phyloP scores from a whole-genome alignment of 208 protist genomes.

The Angomonas deanei region DNA sequence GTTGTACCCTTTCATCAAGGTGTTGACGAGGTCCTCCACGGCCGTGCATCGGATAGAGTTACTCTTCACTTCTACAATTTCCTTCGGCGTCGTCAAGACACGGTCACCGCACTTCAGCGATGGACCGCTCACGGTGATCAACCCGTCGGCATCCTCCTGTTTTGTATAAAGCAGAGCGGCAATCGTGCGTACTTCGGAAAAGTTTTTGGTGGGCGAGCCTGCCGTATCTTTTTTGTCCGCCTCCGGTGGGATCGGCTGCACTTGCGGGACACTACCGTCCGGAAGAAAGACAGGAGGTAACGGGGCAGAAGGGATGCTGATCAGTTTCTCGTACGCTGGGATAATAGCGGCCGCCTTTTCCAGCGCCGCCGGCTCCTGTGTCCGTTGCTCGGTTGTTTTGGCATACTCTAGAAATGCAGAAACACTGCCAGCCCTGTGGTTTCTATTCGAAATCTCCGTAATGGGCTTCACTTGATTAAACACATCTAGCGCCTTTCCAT shows the following conservation, averaged over 20 bases:
- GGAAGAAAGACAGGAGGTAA: slow-evolving; percentile 18
- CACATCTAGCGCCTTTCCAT: slow-evolving; percentile 13
- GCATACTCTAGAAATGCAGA: slow-evolving; percentile 36
- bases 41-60: slow-evolving; percentile 18
- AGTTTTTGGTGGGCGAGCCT: too few relatives aligned
- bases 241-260: background rate
- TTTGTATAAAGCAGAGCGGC: background rate
- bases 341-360: slow-evolving; percentile 18
- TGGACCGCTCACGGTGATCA: background rate
- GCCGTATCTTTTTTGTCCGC: background rate
- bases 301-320: slow-evolving; percentile 16
- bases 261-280: background rate
- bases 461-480: slow-evolving; percentile 21
- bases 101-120: background rate
- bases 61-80: slow-evolving; percentile 25
- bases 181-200: background rate
- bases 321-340: slow-evolving; percentile 23
- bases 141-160: background rate
- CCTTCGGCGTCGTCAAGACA: slow-evolving; percentile 10
- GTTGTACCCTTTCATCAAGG: slow-evolving; percentile 37
- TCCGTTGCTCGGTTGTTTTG: slow-evolving; percentile 14
- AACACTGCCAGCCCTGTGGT: slow-evolving; percentile 43
- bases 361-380: slow-evolving; percentile 12
- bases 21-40: slow-evolving; percentile 23
- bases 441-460: slow-evolving; percentile 35